These are phyloP conservation scores for Capsella bursapastoris DNA, from an alignment of 345 rosid genomes.

Conservation along the genomic window DNA sequence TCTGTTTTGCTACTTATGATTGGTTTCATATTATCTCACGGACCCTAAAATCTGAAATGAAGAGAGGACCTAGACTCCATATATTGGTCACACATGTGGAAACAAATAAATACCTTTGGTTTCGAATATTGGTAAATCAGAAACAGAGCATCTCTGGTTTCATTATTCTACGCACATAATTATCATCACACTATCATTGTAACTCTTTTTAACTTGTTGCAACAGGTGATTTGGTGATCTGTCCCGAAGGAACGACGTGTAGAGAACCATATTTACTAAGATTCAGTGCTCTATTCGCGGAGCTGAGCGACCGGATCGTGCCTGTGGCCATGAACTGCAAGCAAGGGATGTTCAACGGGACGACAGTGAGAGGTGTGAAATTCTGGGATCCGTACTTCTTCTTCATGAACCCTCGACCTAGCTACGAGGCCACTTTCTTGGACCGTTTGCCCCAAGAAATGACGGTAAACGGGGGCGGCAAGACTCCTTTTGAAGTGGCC, in stretches of 20 bases:
- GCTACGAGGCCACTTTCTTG: conserved; percentile 79
- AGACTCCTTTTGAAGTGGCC: conserved; percentile 87
- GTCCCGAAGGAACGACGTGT: conserved; percentile 98
- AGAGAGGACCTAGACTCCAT: neutral
- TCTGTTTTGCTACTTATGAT: neutral
- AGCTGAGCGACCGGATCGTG: conserved; percentile 91
- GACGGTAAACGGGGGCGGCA: conserved; percentile 84
- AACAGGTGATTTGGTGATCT: conserved; percentile 90
- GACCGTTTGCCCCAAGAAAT: conserved; percentile 85
- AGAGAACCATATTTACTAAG: conserved; percentile 78
- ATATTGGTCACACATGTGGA: neutral
- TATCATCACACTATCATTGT: neutral
- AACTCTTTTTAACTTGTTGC: neutral
- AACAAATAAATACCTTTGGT: neutral
- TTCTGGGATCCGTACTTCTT: conserved; percentile 95
- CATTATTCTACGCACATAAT: neutral
- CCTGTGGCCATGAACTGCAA: conserved; percentile 91
- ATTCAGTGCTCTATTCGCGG: conserved; percentile 95
- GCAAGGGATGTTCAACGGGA: conserved; percentile 88
- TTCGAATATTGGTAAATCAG: neutral
- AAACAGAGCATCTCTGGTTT: conserved; percentile 13
- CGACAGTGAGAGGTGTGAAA: conserved; percentile 91
- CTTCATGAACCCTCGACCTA: conserved; percentile 96
- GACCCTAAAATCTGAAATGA: neutral
- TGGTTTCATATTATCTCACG: neutral